Conservation (phyloP, 73 alveolate genomes). For the Breviolum minutum region DNA sequence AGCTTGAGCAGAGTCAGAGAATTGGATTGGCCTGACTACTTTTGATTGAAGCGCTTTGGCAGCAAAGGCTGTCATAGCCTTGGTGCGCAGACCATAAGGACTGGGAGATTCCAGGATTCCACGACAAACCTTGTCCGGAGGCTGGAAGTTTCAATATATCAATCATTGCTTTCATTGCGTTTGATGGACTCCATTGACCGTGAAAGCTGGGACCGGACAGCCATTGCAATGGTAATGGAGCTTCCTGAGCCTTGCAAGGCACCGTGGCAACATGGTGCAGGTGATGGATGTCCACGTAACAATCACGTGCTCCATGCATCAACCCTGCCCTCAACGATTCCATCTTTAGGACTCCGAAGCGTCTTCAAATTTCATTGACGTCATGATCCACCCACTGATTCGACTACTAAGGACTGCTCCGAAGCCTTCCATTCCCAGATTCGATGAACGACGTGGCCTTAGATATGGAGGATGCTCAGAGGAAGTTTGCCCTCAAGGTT, state of each 20-base stretch:
- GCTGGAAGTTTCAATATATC: neutral
- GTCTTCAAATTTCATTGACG: no score
- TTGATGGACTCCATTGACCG: neutral
- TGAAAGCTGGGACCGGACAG: neutral
- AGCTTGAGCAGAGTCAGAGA: no score
- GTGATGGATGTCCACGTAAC: no score
- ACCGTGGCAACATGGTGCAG: neutral
- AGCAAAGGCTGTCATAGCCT: conserved; percentile 77
- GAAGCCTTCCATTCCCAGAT: neutral
- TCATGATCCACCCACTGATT: no score
- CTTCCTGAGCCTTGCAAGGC: neutral
- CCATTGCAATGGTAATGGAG: conserved; percentile 21
- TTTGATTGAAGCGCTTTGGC: conserved; percentile 27
- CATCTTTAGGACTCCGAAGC: no score
- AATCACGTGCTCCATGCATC: neutral
- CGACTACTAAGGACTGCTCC: neutral
- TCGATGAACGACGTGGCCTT: conserved; percentile 7
- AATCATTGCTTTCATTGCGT: neutral
- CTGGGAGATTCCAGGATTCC: no score
- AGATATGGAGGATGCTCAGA: neutral
- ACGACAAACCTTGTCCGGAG: neutral
- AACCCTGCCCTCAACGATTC: neutral
- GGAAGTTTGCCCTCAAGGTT: neutral
- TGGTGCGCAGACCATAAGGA: neutral
- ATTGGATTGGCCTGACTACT: conserved; percentile 6